Base-by-base conservation (phyloP, 2,329 filamentous ascomycete species). In the Xylariaceae sp. region DNA sequence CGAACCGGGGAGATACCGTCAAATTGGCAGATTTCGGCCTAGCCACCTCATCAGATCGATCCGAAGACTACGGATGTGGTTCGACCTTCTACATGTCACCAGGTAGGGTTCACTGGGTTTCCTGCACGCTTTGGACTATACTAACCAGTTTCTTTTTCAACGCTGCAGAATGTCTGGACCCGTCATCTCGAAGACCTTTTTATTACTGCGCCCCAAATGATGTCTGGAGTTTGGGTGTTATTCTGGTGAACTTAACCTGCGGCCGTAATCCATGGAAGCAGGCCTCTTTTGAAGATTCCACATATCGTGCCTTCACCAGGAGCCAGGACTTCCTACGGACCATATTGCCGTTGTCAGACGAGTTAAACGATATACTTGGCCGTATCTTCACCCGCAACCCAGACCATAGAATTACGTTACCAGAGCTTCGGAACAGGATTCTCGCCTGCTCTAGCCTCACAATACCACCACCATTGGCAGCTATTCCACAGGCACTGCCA, bases 41-140 rank as follows among this genome's bases (percentile, higher is more conserved):
- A 52, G 95, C 95, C 57, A 98, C 92, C 20, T 87, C 86, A 56
- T 90, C 93, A 64, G 82, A 86, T 64, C 81, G 88, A 65, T 96
- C 93, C 62, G 89, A 92, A 67, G 95, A 99, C 74, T 97, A 96
- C 75, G 95, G 95, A 70, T 99, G 95, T 74, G 95, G 95, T 62
- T 98, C 95, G 29, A 98, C 93, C 14, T 98, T 98, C 71, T 99
- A 99, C 79, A 99, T 98, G 95, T 96, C 92, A 71, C 95, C 95
- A 85, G 93, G 93, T 97, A 89, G 74, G 85, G 79, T 62, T 63
- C 57, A 46, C 50, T 44, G 57, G 44, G 49, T 41, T 56, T 46
- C 41, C 52, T 48, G n/a, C n/a, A n/a, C 50, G 53, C 56, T 51
- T 48, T 54, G 44, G 46, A 53, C 42, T 59, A 56, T 59, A 67